phyloP scores from a whole-genome alignment of 768 basidiomycete species.

The Trametes meyenii region DNA sequence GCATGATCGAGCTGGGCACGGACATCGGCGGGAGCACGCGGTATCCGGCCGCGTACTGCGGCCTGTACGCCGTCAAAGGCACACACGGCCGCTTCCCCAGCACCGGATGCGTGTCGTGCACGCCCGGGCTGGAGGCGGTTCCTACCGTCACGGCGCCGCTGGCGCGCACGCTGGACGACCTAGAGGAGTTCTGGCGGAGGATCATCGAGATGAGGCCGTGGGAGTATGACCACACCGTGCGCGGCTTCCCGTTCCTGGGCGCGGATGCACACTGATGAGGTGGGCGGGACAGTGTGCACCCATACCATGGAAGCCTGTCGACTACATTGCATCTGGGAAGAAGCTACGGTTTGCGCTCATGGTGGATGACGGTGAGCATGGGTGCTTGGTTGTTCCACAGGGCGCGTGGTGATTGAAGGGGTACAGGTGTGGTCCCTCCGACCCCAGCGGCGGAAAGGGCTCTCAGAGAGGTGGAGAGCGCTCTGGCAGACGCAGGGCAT shows the following conservation, averaged over 20 bases:
- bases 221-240: slow-evolving; percentile 46
- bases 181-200: slow-evolving; percentile 47
- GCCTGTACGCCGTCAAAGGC: slow-evolving; percentile 46
- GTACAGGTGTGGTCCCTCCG: slow-evolving; percentile 40
- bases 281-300: slow-evolving; percentile 40
- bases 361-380: slow-evolving; percentile 44
- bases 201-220: slow-evolving; percentile 45
- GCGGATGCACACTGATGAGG: background rate
- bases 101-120: slow-evolving; percentile 34
- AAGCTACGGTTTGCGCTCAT: slow-evolving; percentile 46
- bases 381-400: background rate
- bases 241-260: slow-evolving; percentile 4
- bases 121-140: slow-evolving; percentile 44
- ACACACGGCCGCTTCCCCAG: slow-evolving; percentile 43
- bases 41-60: slow-evolving; percentile 51
- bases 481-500: slow-evolving; percentile 41
- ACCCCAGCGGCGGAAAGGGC: slow-evolving; percentile 46
- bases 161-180: slow-evolving; percentile 44
- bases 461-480: slow-evolving; percentile 37
- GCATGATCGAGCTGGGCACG: slow-evolving; percentile 48
- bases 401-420: background rate
- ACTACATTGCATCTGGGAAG: slow-evolving; percentile 31
- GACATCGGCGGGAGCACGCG: slow-evolving; percentile 55
- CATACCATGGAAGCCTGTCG: slow-evolving; percentile 43
- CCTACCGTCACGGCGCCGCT: slow-evolving; percentile 43